These are phyloP conservation scores for Ascochyta viciae-villosae DNA, from an alignment of 2,329 filamentous ascomycete species.

Conservation along the genomic window DNA sequence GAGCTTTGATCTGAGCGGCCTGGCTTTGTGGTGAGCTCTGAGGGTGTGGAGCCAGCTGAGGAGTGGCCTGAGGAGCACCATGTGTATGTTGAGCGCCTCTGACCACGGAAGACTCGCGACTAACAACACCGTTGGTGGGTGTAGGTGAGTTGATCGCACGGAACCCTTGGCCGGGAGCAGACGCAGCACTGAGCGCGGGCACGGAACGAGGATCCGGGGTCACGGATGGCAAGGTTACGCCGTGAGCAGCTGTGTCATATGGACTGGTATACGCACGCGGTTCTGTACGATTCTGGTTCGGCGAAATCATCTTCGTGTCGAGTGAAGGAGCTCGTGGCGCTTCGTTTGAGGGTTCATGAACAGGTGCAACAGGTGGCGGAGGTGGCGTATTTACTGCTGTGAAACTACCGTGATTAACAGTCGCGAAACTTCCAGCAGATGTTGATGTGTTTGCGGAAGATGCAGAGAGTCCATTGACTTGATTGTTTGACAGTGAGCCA, in stretches of 20 bases:
- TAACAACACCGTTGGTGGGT: slow-evolving; percentile 21
- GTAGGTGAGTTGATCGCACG: slow-evolving; percentile 23
- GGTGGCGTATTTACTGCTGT: slow-evolving; percentile 34
- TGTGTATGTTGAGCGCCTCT: slow-evolving; percentile 26
- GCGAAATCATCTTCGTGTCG: slow-evolving; percentile 11
- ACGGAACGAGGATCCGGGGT: slow-evolving; percentile 6
- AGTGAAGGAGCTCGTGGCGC: slow-evolving; percentile 22
- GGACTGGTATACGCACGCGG: slow-evolving; percentile 39
- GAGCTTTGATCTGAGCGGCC: slow-evolving; percentile 15
- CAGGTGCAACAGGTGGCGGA: slow-evolving; percentile 21
- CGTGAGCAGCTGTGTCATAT: slow-evolving; percentile 34
- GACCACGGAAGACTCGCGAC: slow-evolving; percentile 32
- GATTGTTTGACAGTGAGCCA: slow-evolving; percentile 38
- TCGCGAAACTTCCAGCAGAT: slow-evolving; percentile 25
- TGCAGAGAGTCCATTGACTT: slow-evolving; percentile 36
- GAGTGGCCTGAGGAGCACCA: slow-evolving; percentile 25
- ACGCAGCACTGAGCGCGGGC: not conserved
- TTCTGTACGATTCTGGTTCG: slow-evolving; percentile 1
- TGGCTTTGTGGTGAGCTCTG: slow-evolving; percentile 16
- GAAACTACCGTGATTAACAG: slow-evolving; percentile 34
- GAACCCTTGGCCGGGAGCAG: slow-evolving; percentile 22
- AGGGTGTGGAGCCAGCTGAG: slow-evolving; percentile 20
- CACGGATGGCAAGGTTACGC: not conserved
- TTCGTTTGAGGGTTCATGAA: slow-evolving; percentile 20
- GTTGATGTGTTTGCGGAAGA: slow-evolving; percentile 18